Conservation (phyloP, 805 yeast species). For the Pichia occidentalis region DNA sequence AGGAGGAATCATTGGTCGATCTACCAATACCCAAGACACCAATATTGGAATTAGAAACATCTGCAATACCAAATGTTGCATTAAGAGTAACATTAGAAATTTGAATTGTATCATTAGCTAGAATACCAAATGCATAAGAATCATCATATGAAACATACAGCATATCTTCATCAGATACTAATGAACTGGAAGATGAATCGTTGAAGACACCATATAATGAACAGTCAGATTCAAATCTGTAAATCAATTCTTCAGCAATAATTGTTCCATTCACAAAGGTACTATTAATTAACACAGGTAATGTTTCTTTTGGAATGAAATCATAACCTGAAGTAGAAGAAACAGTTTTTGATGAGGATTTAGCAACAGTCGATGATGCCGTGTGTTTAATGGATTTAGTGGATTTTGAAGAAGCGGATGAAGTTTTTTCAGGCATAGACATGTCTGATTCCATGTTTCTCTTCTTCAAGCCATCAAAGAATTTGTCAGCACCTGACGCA, state of each 20-base stretch:
- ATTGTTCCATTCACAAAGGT: neutral
- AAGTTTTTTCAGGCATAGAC: no score
- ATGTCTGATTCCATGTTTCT: no score
- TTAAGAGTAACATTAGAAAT: slow-evolving; percentile 4
- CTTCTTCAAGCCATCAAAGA: neutral
- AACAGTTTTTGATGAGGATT: neutral
- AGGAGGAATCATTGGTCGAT: slow-evolving; percentile 8
- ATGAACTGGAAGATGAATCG: slow-evolving; percentile 8
- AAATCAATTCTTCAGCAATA: neutral
- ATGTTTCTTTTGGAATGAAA: slow-evolving; percentile 1
- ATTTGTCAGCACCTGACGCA: slow-evolving; percentile 1
- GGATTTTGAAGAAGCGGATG: neutral
- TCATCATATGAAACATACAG: slow-evolving; percentile 6
- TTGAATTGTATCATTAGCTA: slow-evolving; percentile 12
- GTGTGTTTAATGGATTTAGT: no score
- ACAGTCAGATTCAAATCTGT: slow-evolving; percentile 9
- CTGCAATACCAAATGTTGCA: slow-evolving; percentile 13
- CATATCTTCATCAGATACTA: slow-evolving; percentile 1
- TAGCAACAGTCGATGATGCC: neutral
- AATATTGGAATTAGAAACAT: slow-evolving; percentile 11
- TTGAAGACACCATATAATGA: slow-evolving; percentile 14
- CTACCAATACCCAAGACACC: slow-evolving; percentile 19
- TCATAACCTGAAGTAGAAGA: slow-evolving; percentile 7
- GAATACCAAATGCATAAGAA: slow-evolving; percentile 9
- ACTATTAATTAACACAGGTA: neutral